Evolutionary conservation across 768 basidiomycete species (phyloP).

Genomic region (Pleurotus sapidus): DNA sequence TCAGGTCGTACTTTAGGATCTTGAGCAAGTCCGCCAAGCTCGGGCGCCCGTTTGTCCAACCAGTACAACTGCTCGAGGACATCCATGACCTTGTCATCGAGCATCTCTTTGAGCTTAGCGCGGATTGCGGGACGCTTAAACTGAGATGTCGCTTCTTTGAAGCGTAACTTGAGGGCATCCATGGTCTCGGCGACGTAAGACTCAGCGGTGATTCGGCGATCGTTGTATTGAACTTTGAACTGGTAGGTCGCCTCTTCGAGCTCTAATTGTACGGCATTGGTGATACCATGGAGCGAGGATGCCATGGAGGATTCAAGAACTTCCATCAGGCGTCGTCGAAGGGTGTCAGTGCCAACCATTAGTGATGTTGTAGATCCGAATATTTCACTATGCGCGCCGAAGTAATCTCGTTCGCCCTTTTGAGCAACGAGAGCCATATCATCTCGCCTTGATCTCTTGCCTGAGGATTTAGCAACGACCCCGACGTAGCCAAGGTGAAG

Average conservation of each 20-base stretch:
- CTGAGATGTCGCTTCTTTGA: conserved; percentile 80
- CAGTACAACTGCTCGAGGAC: conserved; percentile 97
- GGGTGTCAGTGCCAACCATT: conserved; percentile 90
- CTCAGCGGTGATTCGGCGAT: conserved; percentile 90
- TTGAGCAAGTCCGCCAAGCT: conserved; percentile 67
- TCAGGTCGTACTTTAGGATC: conserved; percentile 70
- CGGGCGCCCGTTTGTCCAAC: conserved; percentile 82
- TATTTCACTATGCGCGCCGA: conserved; percentile 56
- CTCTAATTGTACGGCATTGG: conserved; percentile 96
- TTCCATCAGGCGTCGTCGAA: conserved; percentile 91
- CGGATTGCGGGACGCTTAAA: conserved; percentile 91
- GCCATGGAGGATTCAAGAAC: conserved; percentile 98
- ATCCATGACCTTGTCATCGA: conserved; percentile 97
- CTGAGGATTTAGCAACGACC: conserved; percentile 82
- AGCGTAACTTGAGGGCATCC: conserved; percentile 85
- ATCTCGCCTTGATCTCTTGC: conserved; percentile 51
- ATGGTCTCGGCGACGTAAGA: conserved; percentile 98
- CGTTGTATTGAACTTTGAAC: conserved; percentile 99
- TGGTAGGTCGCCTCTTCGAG: conserved; percentile 97
- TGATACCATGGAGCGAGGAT: conserved; percentile 90
- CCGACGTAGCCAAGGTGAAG: conserved; percentile 96
- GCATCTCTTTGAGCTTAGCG: conserved; percentile 83
- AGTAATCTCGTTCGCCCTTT: conserved; percentile 66
- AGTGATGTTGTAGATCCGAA: conserved; percentile 63
- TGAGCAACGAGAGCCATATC: conserved; percentile 46